Evolutionary conservation across 1,284 basidiomycete species (phyloP), one percentile per base, ranked within the genome.

Genomic region (Stygiomarasmius scandens): DNA sequence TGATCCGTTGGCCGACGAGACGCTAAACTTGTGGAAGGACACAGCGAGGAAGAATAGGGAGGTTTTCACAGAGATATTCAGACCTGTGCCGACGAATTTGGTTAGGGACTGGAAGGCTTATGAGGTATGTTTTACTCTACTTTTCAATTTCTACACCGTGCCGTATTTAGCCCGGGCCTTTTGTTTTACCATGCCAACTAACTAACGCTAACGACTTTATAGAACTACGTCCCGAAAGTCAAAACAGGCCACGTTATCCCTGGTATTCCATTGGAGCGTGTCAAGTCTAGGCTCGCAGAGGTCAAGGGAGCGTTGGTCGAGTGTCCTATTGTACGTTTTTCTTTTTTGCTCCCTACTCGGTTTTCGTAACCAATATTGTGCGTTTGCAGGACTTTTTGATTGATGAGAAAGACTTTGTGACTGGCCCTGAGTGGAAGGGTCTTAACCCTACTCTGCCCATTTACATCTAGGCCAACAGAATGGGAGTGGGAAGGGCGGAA

Each of bases 191-290:
- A 12, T 23, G 27, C 34, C n/a, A 23, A 22, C 10, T 19, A 27
- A 20, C 12, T 23, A 54, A n/a, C n/a, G n/a, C n/a, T n/a, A n/a
- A n/a, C n/a, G n/a, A n/a, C n/a, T 57, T 23, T 60, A 49, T 61
- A 92, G 87, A 76, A 73, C 55, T 92, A 90, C 66, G 79, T 87
- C 8, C 86, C 90, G 3, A 89, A 92, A 66, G 82, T 87, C 59
- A 87, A 92, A 80, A 80, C 83, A 3, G 93, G 93, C 2, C 95
- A 96, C 71, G 87, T 96, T 52, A 86, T 84, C 1, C 86, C 86
- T 10, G 85, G 78, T 3, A 66, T 93, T 27, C 70, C 82, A 0
- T 73, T 94, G 20, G 74, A 78, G 1, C 82, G 87, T 48, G 80
- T 94, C 64, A 95, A 96, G 78, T 76, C 85, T 46, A 83, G 86